Evolutionary conservation across 2,329 filamentous ascomycete species (phyloP), one percentile per base, ranked within the genome.

Genomic region (Aspergillus sp.): DNA sequence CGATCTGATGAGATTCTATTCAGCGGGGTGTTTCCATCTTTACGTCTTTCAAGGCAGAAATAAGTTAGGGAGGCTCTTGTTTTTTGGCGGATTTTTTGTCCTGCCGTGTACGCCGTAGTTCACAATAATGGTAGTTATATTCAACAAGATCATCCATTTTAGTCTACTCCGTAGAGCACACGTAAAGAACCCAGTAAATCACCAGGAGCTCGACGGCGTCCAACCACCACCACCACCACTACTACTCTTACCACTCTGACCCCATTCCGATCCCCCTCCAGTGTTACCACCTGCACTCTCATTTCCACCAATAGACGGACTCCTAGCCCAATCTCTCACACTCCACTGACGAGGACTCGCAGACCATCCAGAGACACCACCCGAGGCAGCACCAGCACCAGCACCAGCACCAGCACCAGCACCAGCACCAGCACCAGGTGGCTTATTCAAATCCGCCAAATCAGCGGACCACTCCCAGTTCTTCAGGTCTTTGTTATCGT

Each of bases 1-100:
- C 9, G 19, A 38, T 19, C 34, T 47, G n/a, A 47, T 47, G 44
- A 46, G 10, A 41, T 46, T 34, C 7, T 9, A 39, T 42, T 19
- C 32, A 41, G 36, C 36, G 44, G 33, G 36, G n/a, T 38, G 41
- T 33, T 40, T 39, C 42, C 30, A 5, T 32, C 8, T 32, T 32
- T 9, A 6, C 8, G 5, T 32, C 30, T 32, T 32, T 32, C 30
- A 5, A 5, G 30, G 30, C 5, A 9, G 8, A 32, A 32, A 32
- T 6, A 9, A 9, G 30, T 32, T 32, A 32, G 30, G 30, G 30
- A 32, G 30, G 30, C 30, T 32, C 6, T 32, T 32, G 30, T 32
- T 32, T 9, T 19, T 32, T 32, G 30, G 30, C 30, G 30, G 30
- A 32, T 32, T 19, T 19, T 19, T 19, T 32, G 30, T 6, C 2